phyloP scores from a whole-genome alignment of 306 rosid species.

The Begonia loranthoides region DNA sequence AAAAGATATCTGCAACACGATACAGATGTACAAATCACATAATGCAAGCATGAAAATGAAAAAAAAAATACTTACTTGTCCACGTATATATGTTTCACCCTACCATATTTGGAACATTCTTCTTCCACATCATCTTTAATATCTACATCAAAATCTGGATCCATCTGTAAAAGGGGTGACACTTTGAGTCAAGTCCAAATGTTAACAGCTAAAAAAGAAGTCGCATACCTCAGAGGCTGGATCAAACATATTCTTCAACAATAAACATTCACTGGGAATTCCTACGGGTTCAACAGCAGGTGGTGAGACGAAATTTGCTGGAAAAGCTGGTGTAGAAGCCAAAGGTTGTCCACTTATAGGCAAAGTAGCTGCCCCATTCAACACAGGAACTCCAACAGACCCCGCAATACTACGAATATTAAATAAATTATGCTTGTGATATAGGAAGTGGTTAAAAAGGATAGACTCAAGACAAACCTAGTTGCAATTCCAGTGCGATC shows the following conservation, averaged over 20 bases:
- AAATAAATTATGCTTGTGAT: constrained; percentile 2
- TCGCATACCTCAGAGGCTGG: constrained; percentile 71
- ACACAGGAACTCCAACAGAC: constrained; percentile 41
- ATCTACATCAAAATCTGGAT: constrained; percentile 79
- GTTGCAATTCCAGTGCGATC: constrained; percentile 80
- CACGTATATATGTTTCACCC: constrained; percentile 82
- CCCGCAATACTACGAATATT: constrained; percentile 52
- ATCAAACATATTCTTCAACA: constrained; percentile 92
- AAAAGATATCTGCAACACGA: too few species aligned
- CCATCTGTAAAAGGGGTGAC: constrained; percentile 30
- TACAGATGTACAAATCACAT: too few species aligned
- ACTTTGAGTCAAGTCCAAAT: too few species aligned
- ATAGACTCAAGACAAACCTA: constrained; percentile 38
- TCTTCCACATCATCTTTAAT: constrained; percentile 93
- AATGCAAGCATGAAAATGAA: too few species aligned
- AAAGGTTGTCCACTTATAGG: constrained; percentile 51
- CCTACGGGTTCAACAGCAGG: constrained; percentile 56
- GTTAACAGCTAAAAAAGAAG: constrained; percentile 3
- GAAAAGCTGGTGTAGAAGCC: constrained; percentile 31
- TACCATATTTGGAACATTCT: constrained; percentile 89
- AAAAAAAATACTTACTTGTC: constrained; percentile 57
- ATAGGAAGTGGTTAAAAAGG: background rate
- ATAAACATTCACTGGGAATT: constrained; percentile 76
- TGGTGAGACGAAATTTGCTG: constrained; percentile 35
- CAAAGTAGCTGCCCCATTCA: constrained; percentile 68